A percentile compares a stretch with the other conserved stretches of the same genome.
Evolutionary conservation across 306 rosid species (phyloP).

Genomic region (Psophocarpus tetragonolobus): DNA sequence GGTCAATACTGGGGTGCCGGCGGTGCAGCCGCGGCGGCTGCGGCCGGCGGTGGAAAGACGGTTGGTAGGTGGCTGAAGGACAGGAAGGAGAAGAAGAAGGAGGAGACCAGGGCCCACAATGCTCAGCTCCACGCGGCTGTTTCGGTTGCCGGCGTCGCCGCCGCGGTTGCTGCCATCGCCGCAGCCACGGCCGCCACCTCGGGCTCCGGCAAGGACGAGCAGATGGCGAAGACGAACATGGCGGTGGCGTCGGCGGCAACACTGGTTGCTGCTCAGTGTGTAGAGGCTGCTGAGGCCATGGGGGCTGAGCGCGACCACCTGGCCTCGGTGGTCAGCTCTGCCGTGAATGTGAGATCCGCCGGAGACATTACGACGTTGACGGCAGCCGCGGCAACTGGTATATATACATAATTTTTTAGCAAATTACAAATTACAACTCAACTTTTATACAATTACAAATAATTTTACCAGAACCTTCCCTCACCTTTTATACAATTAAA

Average conservation of each 20-base stretch:
- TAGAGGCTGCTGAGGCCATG: constrained; percentile 95
- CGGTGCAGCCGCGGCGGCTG: constrained; percentile 11
- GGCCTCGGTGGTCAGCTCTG: constrained; percentile 80
- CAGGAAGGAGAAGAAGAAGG: constrained; percentile 96
- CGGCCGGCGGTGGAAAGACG: constrained; percentile 61
- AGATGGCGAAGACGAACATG: constrained; percentile 76
- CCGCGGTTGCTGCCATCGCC: constrained; percentile 83
- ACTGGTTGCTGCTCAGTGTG: constrained; percentile 90
- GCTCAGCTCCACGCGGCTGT: constrained; percentile 96
- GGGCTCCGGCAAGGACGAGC: constrained; percentile 65
- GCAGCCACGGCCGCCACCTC: constrained; percentile 84
- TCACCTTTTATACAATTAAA: no score
- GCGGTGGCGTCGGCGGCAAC: constrained; percentile 97
- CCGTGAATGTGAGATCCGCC: constrained; percentile 86
- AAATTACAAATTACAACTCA: no score
- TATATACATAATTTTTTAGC: no score
- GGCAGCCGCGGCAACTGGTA: constrained; percentile 90
- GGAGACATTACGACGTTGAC: constrained; percentile 87
- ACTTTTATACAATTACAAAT: no score
- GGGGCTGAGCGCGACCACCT: constrained; percentile 97
- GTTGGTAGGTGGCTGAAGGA: constrained; percentile 99
- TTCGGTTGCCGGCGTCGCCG: constrained; percentile 93
- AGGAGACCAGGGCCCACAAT: constrained; percentile 85
- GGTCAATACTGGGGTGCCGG: constrained; percentile 50
- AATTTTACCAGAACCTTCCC: no score